Base-by-base conservation (phyloP, 2,329 filamentous ascomycete species). In the Aspergillus oerlinghausenensis region DNA sequence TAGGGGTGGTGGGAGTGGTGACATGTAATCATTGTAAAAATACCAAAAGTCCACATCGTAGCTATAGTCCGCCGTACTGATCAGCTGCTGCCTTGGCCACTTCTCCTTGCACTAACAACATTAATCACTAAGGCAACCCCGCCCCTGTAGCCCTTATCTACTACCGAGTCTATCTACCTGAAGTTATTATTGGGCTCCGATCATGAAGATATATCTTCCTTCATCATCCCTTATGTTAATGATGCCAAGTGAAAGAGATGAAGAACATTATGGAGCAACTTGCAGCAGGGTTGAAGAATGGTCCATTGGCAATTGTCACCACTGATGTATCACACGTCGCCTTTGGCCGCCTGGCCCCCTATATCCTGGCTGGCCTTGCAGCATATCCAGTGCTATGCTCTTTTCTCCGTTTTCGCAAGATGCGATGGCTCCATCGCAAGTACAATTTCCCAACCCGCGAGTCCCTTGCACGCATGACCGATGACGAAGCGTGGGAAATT, bases 381-480 rank as follows among this genome's bases (percentile, higher is more conserved):
- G 64, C 63, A 21, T 73, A 71, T 56, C 67, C 67, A 1, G 51
- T 69, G 11, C 48, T 73, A 19, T 63, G 65, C 14, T 63, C 61
- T 3, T 54, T 63, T 23, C 64, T 74, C 26, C 70, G 72, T 2
- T 73, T 69, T 51, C 69, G 63, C 7, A 62, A 66, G 14, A 60
- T 77, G n/a, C 67, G 75, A 57, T 65, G 64, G 25, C 70, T 79
- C 49, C 69, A 76, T 38, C 64, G 69, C 48, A 71, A 77, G 54
- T 79, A 75, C 61, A 70, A 74, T 4, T 82, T 79, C 55, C 69
- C 72, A 8, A 79, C 74, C 3, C 70, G 78, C 9, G 73, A 75
- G 23, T 76, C 78, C 5, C 70, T 81, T 55, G 68, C 75, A n/a
- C 71, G 70, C 4, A 84, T 84, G 82, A 84, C 81, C 1, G 76